These are phyloP conservation scores for Collybia sp. DNA, from an alignment of 768 basidiomycete genomes.

Conservation along the genomic window DNA sequence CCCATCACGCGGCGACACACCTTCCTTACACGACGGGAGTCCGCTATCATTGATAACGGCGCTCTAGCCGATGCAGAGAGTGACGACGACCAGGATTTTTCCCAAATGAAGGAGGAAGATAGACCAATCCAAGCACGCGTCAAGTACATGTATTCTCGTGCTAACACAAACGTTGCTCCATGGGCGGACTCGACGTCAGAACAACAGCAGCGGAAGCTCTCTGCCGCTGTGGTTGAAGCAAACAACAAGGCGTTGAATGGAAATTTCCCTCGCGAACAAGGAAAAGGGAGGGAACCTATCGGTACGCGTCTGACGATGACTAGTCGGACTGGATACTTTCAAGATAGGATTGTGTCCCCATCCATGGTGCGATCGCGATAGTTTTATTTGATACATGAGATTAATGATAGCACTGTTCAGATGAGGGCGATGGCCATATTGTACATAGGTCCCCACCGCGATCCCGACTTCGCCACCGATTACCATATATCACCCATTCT, in stretches of 20 bases:
- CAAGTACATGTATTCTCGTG: constrained; percentile 44
- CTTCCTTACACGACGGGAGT: not conserved
- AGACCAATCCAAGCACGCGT: constrained; percentile 74
- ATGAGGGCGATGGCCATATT: constrained; percentile 99
- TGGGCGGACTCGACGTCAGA: constrained; percentile 34
- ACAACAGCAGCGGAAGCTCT: constrained; percentile 47
- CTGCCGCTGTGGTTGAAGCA: constrained; percentile 46
- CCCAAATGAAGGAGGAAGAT: constrained; percentile 59
- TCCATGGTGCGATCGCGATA: constrained; percentile 71
- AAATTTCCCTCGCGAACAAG: constrained; percentile 15
- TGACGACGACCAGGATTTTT: constrained; percentile 45
- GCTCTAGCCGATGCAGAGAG: constrained; percentile 51
- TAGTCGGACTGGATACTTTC: constrained; percentile 88
- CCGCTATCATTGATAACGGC: constrained; percentile 39
- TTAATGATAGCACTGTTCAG: constrained; percentile 36
- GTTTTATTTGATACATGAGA: not conserved
- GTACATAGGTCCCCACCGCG: constrained; percentile 90
- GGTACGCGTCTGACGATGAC: constrained; percentile 94
- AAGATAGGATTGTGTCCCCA: constrained; percentile 90
- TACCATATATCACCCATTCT: constrained; percentile 96
- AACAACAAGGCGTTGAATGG: constrained; percentile 33
- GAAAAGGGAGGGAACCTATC: constrained; percentile 52
- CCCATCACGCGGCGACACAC: constrained; percentile 7
- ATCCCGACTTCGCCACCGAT: constrained; percentile 93
- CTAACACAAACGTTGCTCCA: constrained; percentile 8